Evolutionary conservation across 2,329 filamentous ascomycete species (phyloP).

Genomic region (Chaetomium strumarium): DNA sequence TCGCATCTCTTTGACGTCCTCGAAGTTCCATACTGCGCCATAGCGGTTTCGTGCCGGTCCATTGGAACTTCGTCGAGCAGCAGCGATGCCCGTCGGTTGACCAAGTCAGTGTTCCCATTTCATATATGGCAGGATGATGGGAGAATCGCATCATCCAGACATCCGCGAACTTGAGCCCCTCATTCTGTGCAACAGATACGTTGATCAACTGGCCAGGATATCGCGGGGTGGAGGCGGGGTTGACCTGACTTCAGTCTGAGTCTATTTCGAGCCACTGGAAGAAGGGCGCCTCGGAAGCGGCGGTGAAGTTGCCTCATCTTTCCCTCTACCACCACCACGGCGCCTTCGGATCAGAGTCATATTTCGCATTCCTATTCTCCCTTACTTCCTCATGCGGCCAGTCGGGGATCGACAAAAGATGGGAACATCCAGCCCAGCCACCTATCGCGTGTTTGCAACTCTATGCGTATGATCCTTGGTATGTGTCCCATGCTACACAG

Average conservation of each 20-base stretch:
- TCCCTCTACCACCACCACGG: background rate
- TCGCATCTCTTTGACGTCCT: no score
- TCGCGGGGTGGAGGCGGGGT: background rate
- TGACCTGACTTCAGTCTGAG: no score
- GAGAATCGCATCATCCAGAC: background rate
- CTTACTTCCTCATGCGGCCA: background rate
- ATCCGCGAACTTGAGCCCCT: background rate
- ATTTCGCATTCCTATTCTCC: background rate
- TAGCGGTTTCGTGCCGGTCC: no score
- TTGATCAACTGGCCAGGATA: slow-evolving; percentile 1
- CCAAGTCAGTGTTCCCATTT: no score
- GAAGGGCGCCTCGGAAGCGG: background rate
- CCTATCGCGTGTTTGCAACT: background rate
- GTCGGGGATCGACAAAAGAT: background rate
- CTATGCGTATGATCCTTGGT: background rate
- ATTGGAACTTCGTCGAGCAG: no score
- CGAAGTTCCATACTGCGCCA: no score
- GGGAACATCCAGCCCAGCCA: background rate
- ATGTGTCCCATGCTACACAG: background rate
- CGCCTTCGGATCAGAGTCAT: background rate
- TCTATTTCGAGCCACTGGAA: no score
- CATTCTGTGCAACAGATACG: background rate
- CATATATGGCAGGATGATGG: background rate
- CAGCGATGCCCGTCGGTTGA: no score
- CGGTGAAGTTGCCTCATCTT: slow-evolving; percentile 8